A percentile compares a stretch with the other conserved stretches of the same genome.
Conservation (phyloP, 345 rosid species). For the Kandelia obovata region DNA sequence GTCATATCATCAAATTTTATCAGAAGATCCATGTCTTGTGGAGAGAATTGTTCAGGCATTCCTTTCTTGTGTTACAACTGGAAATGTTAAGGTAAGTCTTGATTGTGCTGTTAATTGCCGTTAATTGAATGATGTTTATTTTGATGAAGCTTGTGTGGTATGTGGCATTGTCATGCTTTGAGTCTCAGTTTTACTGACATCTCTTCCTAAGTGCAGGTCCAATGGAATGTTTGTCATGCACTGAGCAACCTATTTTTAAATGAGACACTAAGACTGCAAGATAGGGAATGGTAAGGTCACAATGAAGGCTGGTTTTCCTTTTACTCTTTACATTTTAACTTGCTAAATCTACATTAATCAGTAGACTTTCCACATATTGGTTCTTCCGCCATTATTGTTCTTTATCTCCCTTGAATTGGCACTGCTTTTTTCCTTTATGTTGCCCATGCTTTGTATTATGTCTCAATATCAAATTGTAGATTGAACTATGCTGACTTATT, state of each 20-base stretch:
- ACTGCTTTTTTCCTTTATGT: not conserved
- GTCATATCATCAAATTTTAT: constrained; percentile 27
- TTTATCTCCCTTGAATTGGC: not conserved
- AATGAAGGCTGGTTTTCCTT: not conserved
- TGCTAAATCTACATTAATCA: constrained; percentile 1
- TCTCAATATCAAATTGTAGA: too few relatives aligned
- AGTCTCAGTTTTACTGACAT: constrained; percentile 10
- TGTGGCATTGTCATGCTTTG: not conserved
- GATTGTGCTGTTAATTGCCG: not conserved
- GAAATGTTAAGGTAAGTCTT: constrained; percentile 82
- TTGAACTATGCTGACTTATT: too few relatives aligned
- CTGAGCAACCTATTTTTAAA: constrained; percentile 79
- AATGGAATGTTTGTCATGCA: constrained; percentile 96
- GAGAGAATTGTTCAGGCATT: constrained; percentile 83
- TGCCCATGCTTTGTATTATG: not conserved
- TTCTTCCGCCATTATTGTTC: not conserved
- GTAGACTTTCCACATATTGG: not conserved
- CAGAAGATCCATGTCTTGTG: constrained; percentile 42
- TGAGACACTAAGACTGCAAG: constrained; percentile 64
- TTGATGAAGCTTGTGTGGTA: not conserved
- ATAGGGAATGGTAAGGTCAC: constrained; percentile 74
- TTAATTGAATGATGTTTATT: not conserved
- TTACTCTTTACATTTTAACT: constrained; percentile 1
- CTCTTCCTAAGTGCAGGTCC: constrained; percentile 58
- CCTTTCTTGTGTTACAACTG: constrained; percentile 92